phyloP scores from a whole-genome alignment of 257 asterid species.

The Apocynum venetum region DNA sequence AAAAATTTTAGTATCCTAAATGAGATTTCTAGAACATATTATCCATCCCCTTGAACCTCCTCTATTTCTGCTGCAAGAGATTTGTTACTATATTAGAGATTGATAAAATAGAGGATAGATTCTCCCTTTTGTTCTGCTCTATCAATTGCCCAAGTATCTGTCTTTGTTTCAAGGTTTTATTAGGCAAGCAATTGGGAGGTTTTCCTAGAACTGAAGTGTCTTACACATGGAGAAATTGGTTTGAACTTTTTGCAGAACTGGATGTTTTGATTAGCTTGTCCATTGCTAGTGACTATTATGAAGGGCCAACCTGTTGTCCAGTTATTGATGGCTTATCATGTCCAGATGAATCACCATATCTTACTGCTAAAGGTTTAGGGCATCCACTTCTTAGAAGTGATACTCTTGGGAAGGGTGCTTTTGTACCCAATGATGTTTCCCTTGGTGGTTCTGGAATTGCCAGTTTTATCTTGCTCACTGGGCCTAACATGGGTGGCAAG shows the following conservation, averaged over 20 bases:
- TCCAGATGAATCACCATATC: slow-evolving; percentile 53
- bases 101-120: not conserved
- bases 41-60: not conserved
- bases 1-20: not conserved
- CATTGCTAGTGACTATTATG: slow-evolving; percentile 75
- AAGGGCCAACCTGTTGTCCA: slow-evolving; percentile 82
- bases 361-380: slow-evolving; percentile 71
- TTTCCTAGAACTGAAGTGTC: not conserved
- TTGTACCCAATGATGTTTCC: slow-evolving; percentile 76
- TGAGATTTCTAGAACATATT: not conserved
- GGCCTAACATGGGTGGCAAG: slow-evolving; percentile 99
- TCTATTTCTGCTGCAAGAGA: not conserved
- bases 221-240: slow-evolving; percentile 16
- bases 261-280: slow-evolving; percentile 92
- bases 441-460: slow-evolving; percentile 75
- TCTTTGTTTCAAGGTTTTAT: not conserved
- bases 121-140: not conserved
- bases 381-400: slow-evolving; percentile 88
- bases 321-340: slow-evolving; percentile 34
- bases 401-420: slow-evolving; percentile 66
- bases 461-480: slow-evolving; percentile 82
- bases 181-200: not conserved
- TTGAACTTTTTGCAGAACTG: slow-evolving; percentile 63
- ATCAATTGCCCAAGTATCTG: not conserved
- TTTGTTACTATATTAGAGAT: not conserved